Evolutionary conservation across 2,329 filamentous ascomycete genomes (phyloP).

Genomic region (Neurospora sp.): DNA sequence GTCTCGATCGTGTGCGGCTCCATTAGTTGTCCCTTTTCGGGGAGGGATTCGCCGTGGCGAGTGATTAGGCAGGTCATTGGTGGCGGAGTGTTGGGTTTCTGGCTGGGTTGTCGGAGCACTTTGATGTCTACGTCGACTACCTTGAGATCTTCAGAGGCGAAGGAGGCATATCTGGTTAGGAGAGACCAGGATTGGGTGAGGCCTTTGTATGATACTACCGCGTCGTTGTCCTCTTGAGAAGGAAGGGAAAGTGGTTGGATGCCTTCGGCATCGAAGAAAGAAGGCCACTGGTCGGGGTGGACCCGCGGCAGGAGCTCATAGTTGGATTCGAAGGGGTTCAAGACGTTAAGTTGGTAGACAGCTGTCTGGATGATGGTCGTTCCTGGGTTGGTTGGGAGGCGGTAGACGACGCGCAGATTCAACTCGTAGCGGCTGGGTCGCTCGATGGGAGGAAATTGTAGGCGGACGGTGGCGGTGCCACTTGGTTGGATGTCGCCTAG

Average conservation of each 20-base stretch:
- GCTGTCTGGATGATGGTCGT: slow-evolving; percentile 71
- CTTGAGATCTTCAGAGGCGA: slow-evolving; percentile 60
- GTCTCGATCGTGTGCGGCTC: slow-evolving; percentile 60
- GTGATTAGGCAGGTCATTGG: slow-evolving; percentile 17
- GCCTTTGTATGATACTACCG: slow-evolving; percentile 36
- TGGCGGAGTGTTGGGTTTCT: slow-evolving; percentile 42
- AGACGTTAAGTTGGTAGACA: slow-evolving; percentile 59
- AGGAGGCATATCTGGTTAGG: slow-evolving; percentile 62
- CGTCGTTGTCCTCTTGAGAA: slow-evolving; percentile 20
- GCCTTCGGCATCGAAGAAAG: slow-evolving; percentile 60
- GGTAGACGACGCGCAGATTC: slow-evolving; percentile 65
- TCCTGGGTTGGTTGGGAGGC: slow-evolving; percentile 66
- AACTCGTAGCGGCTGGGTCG: slow-evolving; percentile 52
- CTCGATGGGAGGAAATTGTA: slow-evolving; percentile 41
- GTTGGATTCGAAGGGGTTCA: slow-evolving; percentile 81
- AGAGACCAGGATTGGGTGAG: slow-evolving; percentile 76
- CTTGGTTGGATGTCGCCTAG: slow-evolving; percentile 39
- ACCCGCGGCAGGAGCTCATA: slow-evolving; percentile 78
- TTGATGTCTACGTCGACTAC: slow-evolving; percentile 47
- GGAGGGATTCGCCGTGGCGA: slow-evolving; percentile 7
- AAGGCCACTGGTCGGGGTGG: slow-evolving; percentile 74
- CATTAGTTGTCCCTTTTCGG: slow-evolving; percentile 40
- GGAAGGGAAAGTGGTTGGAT: slow-evolving; percentile 24
- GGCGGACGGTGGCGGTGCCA: slow-evolving; percentile 30
- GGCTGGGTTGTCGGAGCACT: slow-evolving; percentile 5